phyloP scores from a whole-genome alignment of 2,329 filamentous ascomycete species.

The Penicillium sp. region DNA sequence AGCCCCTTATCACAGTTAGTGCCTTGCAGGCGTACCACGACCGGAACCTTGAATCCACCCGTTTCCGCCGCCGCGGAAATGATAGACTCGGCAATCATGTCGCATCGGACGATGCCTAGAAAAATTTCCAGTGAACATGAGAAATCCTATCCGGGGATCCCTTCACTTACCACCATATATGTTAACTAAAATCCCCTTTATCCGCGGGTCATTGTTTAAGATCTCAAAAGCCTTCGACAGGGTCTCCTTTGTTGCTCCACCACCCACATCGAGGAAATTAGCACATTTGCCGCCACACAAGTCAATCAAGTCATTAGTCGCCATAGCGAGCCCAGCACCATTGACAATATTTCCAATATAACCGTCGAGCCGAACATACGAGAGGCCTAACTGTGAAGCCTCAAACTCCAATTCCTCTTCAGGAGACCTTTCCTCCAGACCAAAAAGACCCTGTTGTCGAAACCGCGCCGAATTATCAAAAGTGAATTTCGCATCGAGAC shows the following conservation, averaged over 20 bases:
- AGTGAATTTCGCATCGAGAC: conserved; percentile 43
- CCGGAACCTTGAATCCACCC: conserved; percentile 42
- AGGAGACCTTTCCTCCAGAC: conserved; percentile 33
- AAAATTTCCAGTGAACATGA: no score
- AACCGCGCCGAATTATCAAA: conserved; percentile 51
- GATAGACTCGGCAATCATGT: conserved; percentile 55
- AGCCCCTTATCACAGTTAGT: conserved; percentile 48
- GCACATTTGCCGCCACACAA: conserved; percentile 30
- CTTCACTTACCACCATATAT: conserved; percentile 44
- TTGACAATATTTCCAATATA: conserved; percentile 37
- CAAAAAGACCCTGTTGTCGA: conserved; percentile 45
- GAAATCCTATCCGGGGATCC: accelerated
- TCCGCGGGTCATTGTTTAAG: conserved; percentile 21
- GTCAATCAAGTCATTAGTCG: conserved; percentile 34
- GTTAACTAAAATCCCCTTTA: conserved; percentile 54
- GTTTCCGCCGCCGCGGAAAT: conserved; percentile 43
- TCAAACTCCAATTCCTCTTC: conserved; percentile 32
- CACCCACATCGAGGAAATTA: conserved; percentile 36
- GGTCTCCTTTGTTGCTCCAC: conserved; percentile 29
- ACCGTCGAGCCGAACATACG: conserved; percentile 32
- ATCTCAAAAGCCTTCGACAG: conserved; percentile 31
- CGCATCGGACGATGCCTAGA: conserved; percentile 50
- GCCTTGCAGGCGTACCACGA: conserved; percentile 51
- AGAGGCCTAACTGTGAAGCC: conserved; percentile 38
- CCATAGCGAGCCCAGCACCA: conserved; percentile 38